Evolutionary conservation across 1,284 basidiomycete genomes (phyloP).

Genomic region (Entoloma clypeatum): DNA sequence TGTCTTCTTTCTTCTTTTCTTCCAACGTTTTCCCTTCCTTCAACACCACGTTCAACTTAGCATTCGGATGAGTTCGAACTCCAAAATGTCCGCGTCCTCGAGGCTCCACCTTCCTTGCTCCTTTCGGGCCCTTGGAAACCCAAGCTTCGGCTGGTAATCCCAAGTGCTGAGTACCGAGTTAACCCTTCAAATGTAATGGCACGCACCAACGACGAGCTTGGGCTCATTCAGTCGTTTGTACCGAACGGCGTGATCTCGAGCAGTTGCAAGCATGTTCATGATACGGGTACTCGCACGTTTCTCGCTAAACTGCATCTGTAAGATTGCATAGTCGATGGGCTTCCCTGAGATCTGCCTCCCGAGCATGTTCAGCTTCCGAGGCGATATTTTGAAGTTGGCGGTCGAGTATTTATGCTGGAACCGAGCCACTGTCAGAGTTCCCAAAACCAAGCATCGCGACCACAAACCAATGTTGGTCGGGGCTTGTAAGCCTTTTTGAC

Average conservation of each 20-base stretch:
- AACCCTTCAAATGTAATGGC: constrained; percentile 2
- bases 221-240: constrained; percentile 74
- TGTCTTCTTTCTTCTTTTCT: constrained; percentile 61
- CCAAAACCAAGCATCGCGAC: constrained; percentile 4
- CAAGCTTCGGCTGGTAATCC: constrained; percentile 74
- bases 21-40: constrained; percentile 81
- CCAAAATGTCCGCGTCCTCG: constrained; percentile 85
- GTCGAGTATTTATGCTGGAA: constrained; percentile 87
- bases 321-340: constrained; percentile 90
- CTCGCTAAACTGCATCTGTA: constrained; percentile 95
- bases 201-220: constrained; percentile 82
- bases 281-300: constrained; percentile 86
- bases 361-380: constrained; percentile 87
- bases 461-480: constrained; percentile 26
- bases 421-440: constrained; percentile 1
- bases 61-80: constrained; percentile 73
- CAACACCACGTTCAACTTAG: constrained; percentile 77
- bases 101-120: constrained; percentile 72
- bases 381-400: constrained; percentile 89
- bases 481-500: constrained; percentile 22
- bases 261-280: constrained; percentile 84
- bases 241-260: constrained; percentile 79
- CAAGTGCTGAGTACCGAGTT: constrained; percentile 5
- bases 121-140: constrained; percentile 82
- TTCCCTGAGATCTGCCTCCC: constrained; percentile 85